Conservation (phyloP, 2,329 filamentous ascomycete genomes). For the Cryphonectria japonica region DNA sequence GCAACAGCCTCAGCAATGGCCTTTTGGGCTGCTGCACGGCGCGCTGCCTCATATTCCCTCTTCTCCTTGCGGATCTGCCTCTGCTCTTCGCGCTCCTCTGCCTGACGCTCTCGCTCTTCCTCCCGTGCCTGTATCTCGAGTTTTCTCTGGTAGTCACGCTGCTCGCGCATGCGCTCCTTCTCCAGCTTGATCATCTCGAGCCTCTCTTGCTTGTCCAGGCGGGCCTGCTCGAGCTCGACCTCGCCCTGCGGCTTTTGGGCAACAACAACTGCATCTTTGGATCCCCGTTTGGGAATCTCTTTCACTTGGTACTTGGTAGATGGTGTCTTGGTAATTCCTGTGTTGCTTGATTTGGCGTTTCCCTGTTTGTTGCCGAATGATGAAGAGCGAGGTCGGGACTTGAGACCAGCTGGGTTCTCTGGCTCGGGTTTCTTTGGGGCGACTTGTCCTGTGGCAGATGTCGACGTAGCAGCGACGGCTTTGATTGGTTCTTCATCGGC, state of each 20-base stretch:
- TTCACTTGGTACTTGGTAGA: background rate
- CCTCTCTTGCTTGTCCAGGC: background rate
- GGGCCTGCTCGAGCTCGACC: background rate
- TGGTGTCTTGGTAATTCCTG: background rate
- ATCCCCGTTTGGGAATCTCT: background rate
- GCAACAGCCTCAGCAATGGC: background rate
- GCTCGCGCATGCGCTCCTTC: background rate
- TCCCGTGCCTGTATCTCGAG: background rate
- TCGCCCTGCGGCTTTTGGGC: background rate
- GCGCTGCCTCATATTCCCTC: background rate
- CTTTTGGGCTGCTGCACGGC: background rate
- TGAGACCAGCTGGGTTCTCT: background rate
- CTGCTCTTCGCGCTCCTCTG: constrained; percentile 7
- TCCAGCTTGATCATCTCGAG: background rate
- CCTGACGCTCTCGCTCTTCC: background rate
- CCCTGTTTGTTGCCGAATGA: background rate
- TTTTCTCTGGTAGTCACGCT: background rate
- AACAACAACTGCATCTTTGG: background rate
- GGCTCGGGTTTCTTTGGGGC: too few relatives aligned
- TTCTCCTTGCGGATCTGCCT: constrained; percentile 1
- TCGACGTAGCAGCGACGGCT: background rate
- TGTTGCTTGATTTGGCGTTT: background rate
- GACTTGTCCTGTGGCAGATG: background rate
- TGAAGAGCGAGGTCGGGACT: background rate
- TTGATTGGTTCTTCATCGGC: background rate